Conservation (phyloP, 1,139 yeast genomes). For the Nakaseomyces nivariensis region DNA sequence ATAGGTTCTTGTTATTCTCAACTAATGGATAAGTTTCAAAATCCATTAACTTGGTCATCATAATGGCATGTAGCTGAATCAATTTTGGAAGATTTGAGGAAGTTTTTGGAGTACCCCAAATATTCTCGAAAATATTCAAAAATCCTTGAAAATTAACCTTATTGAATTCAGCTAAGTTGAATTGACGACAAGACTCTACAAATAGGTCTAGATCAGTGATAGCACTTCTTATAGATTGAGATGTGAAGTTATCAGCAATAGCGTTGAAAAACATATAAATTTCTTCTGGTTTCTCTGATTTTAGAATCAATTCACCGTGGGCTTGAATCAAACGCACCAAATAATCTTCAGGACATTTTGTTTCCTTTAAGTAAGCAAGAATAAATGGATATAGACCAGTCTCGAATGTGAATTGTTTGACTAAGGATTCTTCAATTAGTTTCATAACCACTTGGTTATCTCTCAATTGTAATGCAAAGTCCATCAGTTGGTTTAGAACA, state of each 20-base stretch:
- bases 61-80: conserved; percentile 31
- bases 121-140: conserved; percentile 17
- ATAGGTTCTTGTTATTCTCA: conserved; percentile 32
- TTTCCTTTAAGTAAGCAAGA: conserved; percentile 25
- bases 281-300: conserved; percentile 5
- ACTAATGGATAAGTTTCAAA: conserved; percentile 41
- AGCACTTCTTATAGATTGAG: conserved; percentile 16
- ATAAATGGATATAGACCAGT: conserved; percentile 27
- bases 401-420: conserved; percentile 28
- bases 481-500: conserved; percentile 22
- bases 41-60: conserved; percentile 44
- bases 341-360: conserved; percentile 27
- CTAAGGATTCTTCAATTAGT: conserved; percentile 31
- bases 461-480: conserved; percentile 26
- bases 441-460: conserved; percentile 30
- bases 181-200: conserved; percentile 17
- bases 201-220: conserved; percentile 27
- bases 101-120: conserved; percentile 25
- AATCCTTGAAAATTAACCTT: conserved; percentile 21
- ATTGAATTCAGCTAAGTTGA: conserved; percentile 13
- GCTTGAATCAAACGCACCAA: conserved; percentile 27
- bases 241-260: conserved; percentile 17
- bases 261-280: conserved; percentile 23
- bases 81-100: conserved; percentile 18
- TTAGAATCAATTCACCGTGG: conserved; percentile 24